phyloP scores from a whole-genome alignment of 2,329 filamentous ascomycete genomes.

The Aureobasidium subglaciale region DNA sequence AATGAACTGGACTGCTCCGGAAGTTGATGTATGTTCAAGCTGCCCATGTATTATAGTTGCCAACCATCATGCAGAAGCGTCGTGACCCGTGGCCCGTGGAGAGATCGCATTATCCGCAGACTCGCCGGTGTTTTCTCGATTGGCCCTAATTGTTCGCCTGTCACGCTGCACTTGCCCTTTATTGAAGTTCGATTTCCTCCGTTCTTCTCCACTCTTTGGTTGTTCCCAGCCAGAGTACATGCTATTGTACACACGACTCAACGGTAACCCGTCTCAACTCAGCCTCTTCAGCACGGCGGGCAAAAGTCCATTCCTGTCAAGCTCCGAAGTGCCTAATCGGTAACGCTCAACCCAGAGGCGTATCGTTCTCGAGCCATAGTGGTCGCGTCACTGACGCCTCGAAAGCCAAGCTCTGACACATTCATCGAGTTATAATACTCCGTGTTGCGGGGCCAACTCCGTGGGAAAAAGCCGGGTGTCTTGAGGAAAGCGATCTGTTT shows the following conservation, averaged over 20 bases:
- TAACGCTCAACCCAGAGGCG: neutral
- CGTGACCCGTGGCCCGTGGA: neutral
- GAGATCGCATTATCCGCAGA: neutral
- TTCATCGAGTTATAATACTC: neutral
- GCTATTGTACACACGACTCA: neutral
- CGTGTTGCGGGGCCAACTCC: slow-evolving; percentile 7
- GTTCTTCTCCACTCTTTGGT: neutral
- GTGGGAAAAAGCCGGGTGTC: slow-evolving; percentile 12
- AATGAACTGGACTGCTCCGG: neutral
- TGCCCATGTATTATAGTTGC: neutral
- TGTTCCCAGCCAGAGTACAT: neutral
- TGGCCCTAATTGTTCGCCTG: neutral
- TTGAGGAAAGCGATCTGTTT: neutral
- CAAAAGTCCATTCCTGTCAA: neutral
- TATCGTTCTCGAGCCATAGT: neutral
- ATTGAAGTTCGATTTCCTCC: neutral
- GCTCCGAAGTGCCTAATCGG: neutral
- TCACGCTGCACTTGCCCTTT: neutral
- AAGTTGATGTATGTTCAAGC: no score
- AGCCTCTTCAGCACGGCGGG: neutral
- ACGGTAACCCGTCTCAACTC: neutral
- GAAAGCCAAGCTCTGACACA: slow-evolving; percentile 5
- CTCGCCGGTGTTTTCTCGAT: neutral
- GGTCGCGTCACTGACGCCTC: slow-evolving; percentile 4
- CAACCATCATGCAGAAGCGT: neutral